phyloP scores from a whole-genome alignment of 345 rosid genomes.

The Aquilaria malaccensis region DNA sequence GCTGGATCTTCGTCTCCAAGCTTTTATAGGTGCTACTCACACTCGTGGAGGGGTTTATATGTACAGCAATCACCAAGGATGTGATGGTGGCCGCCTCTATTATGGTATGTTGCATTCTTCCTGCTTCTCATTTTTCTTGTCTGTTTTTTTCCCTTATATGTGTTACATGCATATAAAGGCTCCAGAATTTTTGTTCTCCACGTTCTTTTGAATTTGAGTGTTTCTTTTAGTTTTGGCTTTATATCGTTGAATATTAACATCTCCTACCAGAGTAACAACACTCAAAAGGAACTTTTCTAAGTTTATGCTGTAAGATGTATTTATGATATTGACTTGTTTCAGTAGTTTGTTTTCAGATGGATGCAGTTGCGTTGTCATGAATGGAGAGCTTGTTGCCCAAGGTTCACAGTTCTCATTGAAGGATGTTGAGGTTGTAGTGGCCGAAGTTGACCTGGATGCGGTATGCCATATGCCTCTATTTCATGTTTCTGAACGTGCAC shows the following conservation, averaged over 20 bases:
- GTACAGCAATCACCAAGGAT: conserved; percentile 98
- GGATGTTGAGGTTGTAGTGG: conserved; percentile 86
- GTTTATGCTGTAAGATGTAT: not conserved
- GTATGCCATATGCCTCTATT: conserved; percentile 29
- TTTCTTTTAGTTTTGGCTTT: not conserved
- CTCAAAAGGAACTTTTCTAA: not conserved
- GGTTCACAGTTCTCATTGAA: conserved; percentile 91
- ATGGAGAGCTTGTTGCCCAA: conserved; percentile 80
- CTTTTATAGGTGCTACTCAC: conserved; percentile 77
- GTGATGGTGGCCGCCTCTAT: conserved; percentile 93
- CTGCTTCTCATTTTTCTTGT: not conserved
- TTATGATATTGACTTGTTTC: not conserved
- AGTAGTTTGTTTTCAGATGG: conserved; percentile 48
- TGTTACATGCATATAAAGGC: not conserved
- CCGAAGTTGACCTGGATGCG: conserved; percentile 90
- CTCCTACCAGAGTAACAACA: too few species aligned
- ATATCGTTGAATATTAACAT: not conserved
- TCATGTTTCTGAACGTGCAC: not conserved
- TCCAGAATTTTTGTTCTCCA: not conserved
- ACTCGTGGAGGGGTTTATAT: conserved; percentile 90
- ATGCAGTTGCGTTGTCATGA: conserved; percentile 73
- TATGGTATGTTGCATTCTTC: conserved; percentile 41
- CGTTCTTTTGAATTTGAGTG: not conserved
- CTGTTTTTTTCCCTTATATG: not conserved
- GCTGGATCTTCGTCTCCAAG: conserved; percentile 65